phyloP scores from a whole-genome alignment of 495 filamentous ascomycete species.

The Penicillium crystallinum region DNA sequence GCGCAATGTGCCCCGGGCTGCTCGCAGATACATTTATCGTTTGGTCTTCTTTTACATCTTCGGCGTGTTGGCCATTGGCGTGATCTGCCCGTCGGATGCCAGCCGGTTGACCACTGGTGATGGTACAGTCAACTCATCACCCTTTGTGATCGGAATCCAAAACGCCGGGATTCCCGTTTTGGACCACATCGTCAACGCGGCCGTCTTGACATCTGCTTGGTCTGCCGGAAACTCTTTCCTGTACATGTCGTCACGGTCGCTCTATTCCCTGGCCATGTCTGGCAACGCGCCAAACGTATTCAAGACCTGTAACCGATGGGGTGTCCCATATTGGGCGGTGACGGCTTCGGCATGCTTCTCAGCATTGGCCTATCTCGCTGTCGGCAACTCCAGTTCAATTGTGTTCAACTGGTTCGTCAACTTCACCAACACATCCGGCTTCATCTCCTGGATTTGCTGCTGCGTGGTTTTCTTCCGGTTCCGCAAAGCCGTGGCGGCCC shows the following conservation, averaged over 20 bases:
- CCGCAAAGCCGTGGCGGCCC: slow-evolving; percentile 45
- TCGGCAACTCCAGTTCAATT: slow-evolving; percentile 28
- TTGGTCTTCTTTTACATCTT: slow-evolving; percentile 74
- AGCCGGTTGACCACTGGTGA: slow-evolving; percentile 46
- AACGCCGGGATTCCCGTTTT: slow-evolving; percentile 62
- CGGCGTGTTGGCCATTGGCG: slow-evolving; percentile 52
- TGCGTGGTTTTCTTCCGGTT: slow-evolving; percentile 58
- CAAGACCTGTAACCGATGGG: slow-evolving; percentile 44
- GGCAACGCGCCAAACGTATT: slow-evolving; percentile 46
- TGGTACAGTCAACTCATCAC: slow-evolving; percentile 45
- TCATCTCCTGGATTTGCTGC: slow-evolving; percentile 59
- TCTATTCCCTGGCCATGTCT: slow-evolving; percentile 51
- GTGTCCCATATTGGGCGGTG: slow-evolving; percentile 46
- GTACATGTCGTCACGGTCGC: slow-evolving; percentile 71
- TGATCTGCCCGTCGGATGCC: slow-evolving; percentile 51
- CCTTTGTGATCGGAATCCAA: slow-evolving; percentile 56
- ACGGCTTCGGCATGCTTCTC: slow-evolving; percentile 30
- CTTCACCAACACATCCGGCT: slow-evolving; percentile 54
- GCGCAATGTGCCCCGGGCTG: slow-evolving; percentile 71
- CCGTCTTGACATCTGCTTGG: slow-evolving; percentile 64
- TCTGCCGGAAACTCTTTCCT: slow-evolving; percentile 75
- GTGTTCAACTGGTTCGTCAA: slow-evolving; percentile 56
- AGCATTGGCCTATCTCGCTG: slow-evolving; percentile 32
- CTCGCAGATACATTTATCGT: slow-evolving; percentile 80
- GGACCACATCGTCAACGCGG: slow-evolving; percentile 72